Conservation (phyloP, 192 early-diverging fungal species). For the Umbelopsis isabellina region DNA sequence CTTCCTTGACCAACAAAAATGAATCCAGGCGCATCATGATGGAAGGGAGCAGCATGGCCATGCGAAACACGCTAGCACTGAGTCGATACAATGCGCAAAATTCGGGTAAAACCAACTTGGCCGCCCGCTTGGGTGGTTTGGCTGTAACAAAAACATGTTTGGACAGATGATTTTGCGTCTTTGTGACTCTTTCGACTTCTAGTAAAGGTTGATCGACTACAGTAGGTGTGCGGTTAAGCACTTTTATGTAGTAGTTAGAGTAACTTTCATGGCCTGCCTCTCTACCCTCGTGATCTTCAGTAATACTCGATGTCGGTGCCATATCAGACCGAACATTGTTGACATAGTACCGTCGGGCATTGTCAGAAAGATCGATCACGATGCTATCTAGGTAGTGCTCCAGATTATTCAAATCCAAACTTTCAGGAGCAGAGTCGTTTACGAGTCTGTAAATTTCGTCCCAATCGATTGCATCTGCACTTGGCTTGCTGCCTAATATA, state of each 20-base stretch:
- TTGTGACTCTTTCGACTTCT: conserved; percentile 39
- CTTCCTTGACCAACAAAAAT: conserved; percentile 51
- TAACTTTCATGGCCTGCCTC: conserved; percentile 40
- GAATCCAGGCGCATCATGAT: conserved; percentile 64
- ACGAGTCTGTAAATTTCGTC: conserved; percentile 39
- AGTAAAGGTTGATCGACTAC: conserved; percentile 42
- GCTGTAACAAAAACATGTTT: conserved; percentile 26
- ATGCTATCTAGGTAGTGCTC: conserved; percentile 31
- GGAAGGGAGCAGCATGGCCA: conserved; percentile 60
- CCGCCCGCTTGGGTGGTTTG: conserved; percentile 28
- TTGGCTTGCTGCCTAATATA: conserved; percentile 27
- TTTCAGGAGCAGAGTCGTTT: neutral
- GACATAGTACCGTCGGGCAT: conserved; percentile 49
- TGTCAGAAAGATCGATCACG: conserved; percentile 46
- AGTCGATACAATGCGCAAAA: conserved; percentile 41
- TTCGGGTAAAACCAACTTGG: conserved; percentile 42
- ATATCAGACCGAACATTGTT: conserved; percentile 36
- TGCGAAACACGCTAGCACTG: conserved; percentile 46
- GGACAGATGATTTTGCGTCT: conserved; percentile 51
- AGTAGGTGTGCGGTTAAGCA: conserved; percentile 14
- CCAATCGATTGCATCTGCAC: conserved; percentile 52
- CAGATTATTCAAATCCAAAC: conserved; percentile 29
- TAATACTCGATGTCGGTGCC: conserved; percentile 31
- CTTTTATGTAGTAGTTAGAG: conserved; percentile 48
- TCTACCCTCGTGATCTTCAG: conserved; percentile 21